phyloP scores from a whole-genome alignment of 805 yeast genomes.

The Kodamaea leandrae region DNA sequence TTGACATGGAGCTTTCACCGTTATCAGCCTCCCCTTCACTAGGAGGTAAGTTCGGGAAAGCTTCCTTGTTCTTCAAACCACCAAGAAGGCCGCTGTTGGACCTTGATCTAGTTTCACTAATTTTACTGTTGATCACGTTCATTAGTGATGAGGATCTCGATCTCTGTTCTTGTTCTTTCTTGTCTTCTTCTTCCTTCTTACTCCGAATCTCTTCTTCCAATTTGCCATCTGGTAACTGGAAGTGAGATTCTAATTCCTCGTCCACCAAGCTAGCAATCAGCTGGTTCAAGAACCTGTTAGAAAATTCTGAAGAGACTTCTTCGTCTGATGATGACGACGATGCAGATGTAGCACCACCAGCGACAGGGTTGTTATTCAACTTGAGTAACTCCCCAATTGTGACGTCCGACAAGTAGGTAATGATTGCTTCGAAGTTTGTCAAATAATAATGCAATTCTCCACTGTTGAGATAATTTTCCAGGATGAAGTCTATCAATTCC shows the following conservation, averaged over 20 bases:
- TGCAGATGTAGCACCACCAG: slow-evolving; percentile 4
- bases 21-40: slow-evolving; percentile 8
- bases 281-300: slow-evolving; percentile 10
- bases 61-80: slow-evolving; percentile 24
- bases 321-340: slow-evolving; percentile 7
- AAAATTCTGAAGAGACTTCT: slow-evolving; percentile 8
- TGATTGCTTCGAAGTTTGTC: slow-evolving; percentile 43
- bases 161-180: slow-evolving; percentile 16
- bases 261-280: slow-evolving; percentile 28
- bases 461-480: slow-evolving; percentile 28
- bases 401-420: slow-evolving; percentile 35
- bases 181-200: slow-evolving; percentile 12
- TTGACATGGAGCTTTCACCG: slow-evolving; percentile 24
- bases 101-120: slow-evolving; percentile 33
- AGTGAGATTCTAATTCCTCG: slow-evolving; percentile 22
- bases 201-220: slow-evolving; percentile 16
- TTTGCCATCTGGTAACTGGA: slow-evolving; percentile 29
- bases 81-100: slow-evolving; percentile 31
- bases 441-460: slow-evolving; percentile 40
- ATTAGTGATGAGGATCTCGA: slow-evolving; percentile 40
- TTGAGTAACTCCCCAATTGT: slow-evolving; percentile 28
- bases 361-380: slow-evolving; percentile 5
- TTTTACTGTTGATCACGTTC: slow-evolving; percentile 31
- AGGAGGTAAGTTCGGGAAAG: slow-evolving; percentile 23
- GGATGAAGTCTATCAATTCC: slow-evolving; percentile 28